These are phyloP conservation scores for Yarrowia sp. DNA, from an alignment of 805 yeast genomes.

Conservation along the genomic window DNA sequence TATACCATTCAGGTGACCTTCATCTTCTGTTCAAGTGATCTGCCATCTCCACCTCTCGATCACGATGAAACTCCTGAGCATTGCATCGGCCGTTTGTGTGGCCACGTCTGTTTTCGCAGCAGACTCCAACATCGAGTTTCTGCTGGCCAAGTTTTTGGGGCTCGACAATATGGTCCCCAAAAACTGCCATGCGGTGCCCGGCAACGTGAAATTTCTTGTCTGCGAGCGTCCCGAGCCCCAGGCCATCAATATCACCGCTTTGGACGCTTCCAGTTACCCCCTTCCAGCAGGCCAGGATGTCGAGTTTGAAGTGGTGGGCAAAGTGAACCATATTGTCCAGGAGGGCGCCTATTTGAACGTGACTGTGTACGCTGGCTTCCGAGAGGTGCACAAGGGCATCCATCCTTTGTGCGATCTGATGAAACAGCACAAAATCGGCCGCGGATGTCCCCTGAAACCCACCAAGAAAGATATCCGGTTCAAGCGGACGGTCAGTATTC, in stretches of 20 bases:
- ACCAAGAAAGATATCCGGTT: slow-evolving; percentile 28
- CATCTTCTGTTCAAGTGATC: too few relatives aligned
- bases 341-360: slow-evolving; percentile 34
- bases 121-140: slow-evolving; percentile 21
- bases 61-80: background rate
- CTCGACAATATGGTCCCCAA: slow-evolving; percentile 24
- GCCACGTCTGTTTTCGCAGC: slow-evolving; percentile 6
- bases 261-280: slow-evolving; percentile 22
- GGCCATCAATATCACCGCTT: slow-evolving; percentile 4
- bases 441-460: slow-evolving; percentile 35
- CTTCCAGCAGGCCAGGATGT: slow-evolving; percentile 24
- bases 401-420: slow-evolving; percentile 21
- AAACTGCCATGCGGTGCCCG: slow-evolving; percentile 29
- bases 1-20: too few relatives aligned
- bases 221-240: slow-evolving; percentile 12
- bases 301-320: slow-evolving; percentile 36
- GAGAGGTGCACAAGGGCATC: slow-evolving; percentile 17
- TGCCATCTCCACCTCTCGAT: background rate
- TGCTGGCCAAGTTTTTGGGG: slow-evolving; percentile 21
- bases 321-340: slow-evolving; percentile 5
- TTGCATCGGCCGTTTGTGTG: background rate
- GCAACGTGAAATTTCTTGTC: slow-evolving; percentile 11
- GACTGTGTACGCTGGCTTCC: slow-evolving; percentile 17
- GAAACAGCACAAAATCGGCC: slow-evolving; percentile 22
- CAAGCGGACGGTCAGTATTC: slow-evolving; percentile 21